phyloP scores from a whole-genome alignment of 2,329 filamentous ascomycete genomes.

The Alternaria metachromatica region DNA sequence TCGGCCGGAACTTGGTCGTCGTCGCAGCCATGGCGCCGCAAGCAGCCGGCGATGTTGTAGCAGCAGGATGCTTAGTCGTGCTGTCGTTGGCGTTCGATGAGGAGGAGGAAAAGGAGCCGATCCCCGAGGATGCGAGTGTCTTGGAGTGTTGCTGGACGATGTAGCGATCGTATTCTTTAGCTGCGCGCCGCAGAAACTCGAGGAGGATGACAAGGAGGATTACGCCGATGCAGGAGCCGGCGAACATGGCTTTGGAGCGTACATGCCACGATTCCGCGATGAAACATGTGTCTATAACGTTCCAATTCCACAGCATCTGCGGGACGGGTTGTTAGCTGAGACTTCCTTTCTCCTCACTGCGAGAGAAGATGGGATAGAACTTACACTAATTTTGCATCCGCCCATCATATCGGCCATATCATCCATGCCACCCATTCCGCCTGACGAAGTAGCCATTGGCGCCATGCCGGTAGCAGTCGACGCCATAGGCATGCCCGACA shows the following conservation, averaged over 20 bases:
- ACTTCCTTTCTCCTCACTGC: not conserved
- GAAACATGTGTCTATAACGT: slow-evolving; percentile 75
- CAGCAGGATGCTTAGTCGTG: slow-evolving; percentile 17
- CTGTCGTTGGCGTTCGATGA: slow-evolving; percentile 13
- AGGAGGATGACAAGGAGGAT: slow-evolving; percentile 74
- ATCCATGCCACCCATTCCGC: slow-evolving; percentile 31
- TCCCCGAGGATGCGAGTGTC: slow-evolving; percentile 13
- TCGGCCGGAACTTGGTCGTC: slow-evolving; percentile 57
- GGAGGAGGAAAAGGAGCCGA: slow-evolving; percentile 22
- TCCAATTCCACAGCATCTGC: slow-evolving; percentile 80
- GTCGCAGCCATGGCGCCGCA: not conserved
- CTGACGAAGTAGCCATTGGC: slow-evolving; percentile 22
- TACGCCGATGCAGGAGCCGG: slow-evolving; percentile 80
- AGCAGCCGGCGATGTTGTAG: slow-evolving; percentile 2
- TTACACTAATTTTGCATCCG: slow-evolving; percentile 43
- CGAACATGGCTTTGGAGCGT: slow-evolving; percentile 73
- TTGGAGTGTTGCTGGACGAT: slow-evolving; percentile 62
- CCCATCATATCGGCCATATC: slow-evolving; percentile 32
- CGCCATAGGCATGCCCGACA: slow-evolving; percentile 14
- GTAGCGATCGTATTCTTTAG: slow-evolving; percentile 76
- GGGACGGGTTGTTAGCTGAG: not conserved
- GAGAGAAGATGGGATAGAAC: not conserved
- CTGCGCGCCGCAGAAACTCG: slow-evolving; percentile 73
- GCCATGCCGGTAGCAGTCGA: slow-evolving; percentile 12
- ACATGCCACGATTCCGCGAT: slow-evolving; percentile 75